These are phyloP conservation scores for Amoebophrya sp. DNA, from an alignment of 169 alveolate genomes.

Conservation along the genomic window DNA sequence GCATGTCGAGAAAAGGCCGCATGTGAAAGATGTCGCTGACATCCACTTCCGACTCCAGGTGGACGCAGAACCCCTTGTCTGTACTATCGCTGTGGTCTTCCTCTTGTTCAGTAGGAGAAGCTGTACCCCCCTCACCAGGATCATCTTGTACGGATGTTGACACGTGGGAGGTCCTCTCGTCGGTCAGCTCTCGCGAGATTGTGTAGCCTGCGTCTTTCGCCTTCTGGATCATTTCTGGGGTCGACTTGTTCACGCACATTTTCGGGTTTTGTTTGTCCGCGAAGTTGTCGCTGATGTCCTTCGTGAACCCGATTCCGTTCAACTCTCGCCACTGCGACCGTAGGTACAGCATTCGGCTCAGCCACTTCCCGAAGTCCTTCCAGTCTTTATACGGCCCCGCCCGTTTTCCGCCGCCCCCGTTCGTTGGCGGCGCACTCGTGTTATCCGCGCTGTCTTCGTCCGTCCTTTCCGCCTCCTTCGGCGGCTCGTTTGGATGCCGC, in stretches of 20 bases:
- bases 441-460: too few relatives aligned
- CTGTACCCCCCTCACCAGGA: too few relatives aligned
- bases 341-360: background rate
- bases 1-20: background rate
- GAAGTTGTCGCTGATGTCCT: background rate
- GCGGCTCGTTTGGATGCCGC: background rate
- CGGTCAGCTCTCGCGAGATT: too few relatives aligned
- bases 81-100: too few relatives aligned
- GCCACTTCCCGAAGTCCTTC: background rate
- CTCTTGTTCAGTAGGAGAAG: too few relatives aligned
- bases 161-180: too few relatives aligned
- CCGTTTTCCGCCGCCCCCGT: background rate
- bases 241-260: too few relatives aligned
- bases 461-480: background rate
- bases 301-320: background rate
- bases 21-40: background rate
- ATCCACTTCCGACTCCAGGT: conserved; percentile 19
- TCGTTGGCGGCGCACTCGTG: background rate
- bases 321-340: background rate
- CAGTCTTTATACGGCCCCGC: background rate
- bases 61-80: background rate
- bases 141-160: too few relatives aligned
- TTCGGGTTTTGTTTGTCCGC: background rate
- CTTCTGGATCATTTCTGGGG: too few relatives aligned
- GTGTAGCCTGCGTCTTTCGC: too few relatives aligned